phyloP scores from a whole-genome alignment of 78 protist genomes.

The Speleostelium caveatum region DNA sequence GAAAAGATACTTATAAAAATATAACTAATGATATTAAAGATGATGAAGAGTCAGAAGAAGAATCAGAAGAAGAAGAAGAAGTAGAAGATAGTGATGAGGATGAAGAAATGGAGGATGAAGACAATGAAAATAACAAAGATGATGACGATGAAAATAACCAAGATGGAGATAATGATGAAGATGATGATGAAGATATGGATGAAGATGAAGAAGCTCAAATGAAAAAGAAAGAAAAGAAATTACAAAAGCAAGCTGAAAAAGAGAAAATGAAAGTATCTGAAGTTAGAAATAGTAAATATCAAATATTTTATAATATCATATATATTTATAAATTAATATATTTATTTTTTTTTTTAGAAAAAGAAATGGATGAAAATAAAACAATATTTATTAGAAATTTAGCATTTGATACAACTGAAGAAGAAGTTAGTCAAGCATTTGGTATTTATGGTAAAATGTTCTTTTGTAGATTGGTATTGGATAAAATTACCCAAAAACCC shows the following conservation, averaged over 20 bases:
- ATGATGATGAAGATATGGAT: conserved; percentile 37
- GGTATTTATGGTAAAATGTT: conserved; percentile 31
- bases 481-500: conserved; percentile 22
- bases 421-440: conserved; percentile 24
- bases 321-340: neutral
- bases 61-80: conserved; percentile 5
- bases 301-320: neutral
- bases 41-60: conserved; percentile 2
- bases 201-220: conserved; percentile 24
- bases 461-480: conserved; percentile 57
- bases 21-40: conserved; percentile 11
- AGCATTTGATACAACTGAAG: conserved; percentile 65
- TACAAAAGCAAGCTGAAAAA: conserved; percentile 21
- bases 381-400: conserved; percentile 75
- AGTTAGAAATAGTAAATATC: conserved; percentile 19
- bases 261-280: conserved; percentile 21
- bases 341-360: conserved; percentile 11
- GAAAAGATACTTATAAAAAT: conserved; percentile 34
- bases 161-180: conserved; percentile 31
- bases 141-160: conserved; percentile 25
- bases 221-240: conserved; percentile 5
- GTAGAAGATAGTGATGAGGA: conserved; percentile 6
- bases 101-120: neutral
- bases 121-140: conserved; percentile 28
- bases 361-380: conserved; percentile 55